A percentile compares a stretch with the other conserved stretches of the same genome.
Conservation (phyloP, 495 filamentous ascomycete genomes). For the Penicillium waksmanii region DNA sequence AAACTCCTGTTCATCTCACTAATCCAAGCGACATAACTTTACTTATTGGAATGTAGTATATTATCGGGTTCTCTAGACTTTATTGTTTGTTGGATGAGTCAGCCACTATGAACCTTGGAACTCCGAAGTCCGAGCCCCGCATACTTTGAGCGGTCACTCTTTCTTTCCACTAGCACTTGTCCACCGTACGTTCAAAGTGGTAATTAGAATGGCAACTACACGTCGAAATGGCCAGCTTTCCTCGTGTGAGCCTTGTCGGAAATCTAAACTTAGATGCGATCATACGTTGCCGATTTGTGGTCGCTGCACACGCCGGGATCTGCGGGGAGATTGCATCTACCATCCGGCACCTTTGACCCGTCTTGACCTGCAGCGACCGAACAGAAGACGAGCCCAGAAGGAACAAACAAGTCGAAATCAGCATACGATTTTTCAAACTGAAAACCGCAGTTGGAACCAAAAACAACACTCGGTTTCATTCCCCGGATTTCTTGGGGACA, state of each 20-base stretch:
- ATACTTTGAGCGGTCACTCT: not conserved
- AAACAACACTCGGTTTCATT: conserved; percentile 16
- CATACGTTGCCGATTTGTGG: conserved; percentile 35
- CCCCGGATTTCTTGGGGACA: conserved; percentile 40
- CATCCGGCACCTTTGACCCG: conserved; percentile 40
- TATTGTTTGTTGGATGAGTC: not conserved
- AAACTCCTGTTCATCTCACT: no score
- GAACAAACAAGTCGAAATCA: not conserved
- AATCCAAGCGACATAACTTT: no score
- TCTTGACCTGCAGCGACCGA: conserved; percentile 1
- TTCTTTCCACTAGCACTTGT: not conserved
- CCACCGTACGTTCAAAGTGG: not conserved
- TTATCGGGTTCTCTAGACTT: not conserved
- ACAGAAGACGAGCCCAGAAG: not conserved
- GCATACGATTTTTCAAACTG: not conserved
- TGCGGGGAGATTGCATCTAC: conserved; percentile 30
- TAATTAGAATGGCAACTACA: conserved; percentile 18
- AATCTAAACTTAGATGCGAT: conserved; percentile 47
- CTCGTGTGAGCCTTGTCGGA: conserved; percentile 51
- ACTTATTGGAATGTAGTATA: no score
- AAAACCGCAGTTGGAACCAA: conserved; percentile 13
- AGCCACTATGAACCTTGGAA: not conserved
- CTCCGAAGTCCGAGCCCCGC: conserved; percentile 17
- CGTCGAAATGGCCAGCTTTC: conserved; percentile 46
- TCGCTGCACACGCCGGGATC: conserved; percentile 28